Percentiles rank a stretch among this genome's conserved stretches.
Conservation (phyloP, 768 basidiomycete genomes). For the Hypholoma fasciculare region DNA sequence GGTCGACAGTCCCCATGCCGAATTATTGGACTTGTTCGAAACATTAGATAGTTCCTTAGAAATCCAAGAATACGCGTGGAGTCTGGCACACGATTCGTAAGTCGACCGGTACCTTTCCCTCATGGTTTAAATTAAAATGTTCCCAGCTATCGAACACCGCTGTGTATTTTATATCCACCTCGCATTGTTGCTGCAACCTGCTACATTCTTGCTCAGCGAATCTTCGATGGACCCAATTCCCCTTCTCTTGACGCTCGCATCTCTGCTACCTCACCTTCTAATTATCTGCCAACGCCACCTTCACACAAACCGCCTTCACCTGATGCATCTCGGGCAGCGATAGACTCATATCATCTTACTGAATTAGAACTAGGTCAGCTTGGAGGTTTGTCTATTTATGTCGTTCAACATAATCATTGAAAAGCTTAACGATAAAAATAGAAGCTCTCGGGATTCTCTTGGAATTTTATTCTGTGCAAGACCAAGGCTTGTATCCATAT, state of each 20-base stretch:
- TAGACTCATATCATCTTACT: constrained; percentile 66
- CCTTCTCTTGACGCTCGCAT: constrained; percentile 75
- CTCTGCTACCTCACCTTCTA: constrained; percentile 67
- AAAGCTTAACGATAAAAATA: constrained; percentile 24
- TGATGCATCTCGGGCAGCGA: constrained; percentile 64
- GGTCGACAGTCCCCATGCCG: constrained; percentile 73
- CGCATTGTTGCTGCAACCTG: constrained; percentile 77
- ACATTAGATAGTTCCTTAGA: constrained; percentile 43
- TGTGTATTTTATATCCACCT: constrained; percentile 71
- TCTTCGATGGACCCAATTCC: constrained; percentile 71
- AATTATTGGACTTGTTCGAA: constrained; percentile 73
- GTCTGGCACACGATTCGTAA: constrained; percentile 86
- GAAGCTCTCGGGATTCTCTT: constrained; percentile 67
- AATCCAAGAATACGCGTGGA: constrained; percentile 81
- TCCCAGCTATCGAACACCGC: constrained; percentile 72
- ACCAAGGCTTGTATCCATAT: constrained; percentile 47
- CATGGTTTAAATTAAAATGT: constrained; percentile 7
- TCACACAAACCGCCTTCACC: constrained; percentile 74
- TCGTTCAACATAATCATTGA: not conserved
- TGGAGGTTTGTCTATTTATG: constrained; percentile 48
- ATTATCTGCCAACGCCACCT: constrained; percentile 80
- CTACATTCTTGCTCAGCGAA: constrained; percentile 73
- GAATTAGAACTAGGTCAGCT: constrained; percentile 58
- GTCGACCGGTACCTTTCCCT: constrained; percentile 21
- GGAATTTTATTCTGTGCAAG: constrained; percentile 73